These are phyloP conservation scores for Diophrys sp. DNA, from an alignment of 73 alveolate genomes.

Conservation along the genomic window DNA sequence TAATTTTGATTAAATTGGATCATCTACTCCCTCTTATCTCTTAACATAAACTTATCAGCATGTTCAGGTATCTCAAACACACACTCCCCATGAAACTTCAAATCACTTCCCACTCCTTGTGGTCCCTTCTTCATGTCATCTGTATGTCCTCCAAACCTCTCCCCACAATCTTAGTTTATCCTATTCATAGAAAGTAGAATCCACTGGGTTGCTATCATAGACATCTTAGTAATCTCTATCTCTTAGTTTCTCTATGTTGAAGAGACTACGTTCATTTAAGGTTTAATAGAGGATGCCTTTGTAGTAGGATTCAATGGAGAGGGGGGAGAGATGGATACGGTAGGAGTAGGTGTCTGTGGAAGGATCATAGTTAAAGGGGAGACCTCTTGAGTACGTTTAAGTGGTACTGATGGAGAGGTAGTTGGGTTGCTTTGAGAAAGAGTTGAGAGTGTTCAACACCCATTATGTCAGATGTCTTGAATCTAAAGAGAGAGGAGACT, in stretches of 20 bases:
- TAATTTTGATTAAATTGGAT: slow-evolving; percentile 83
- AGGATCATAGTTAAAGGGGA: too few relatives aligned
- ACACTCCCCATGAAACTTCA: slow-evolving; percentile 20
- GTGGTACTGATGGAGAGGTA: not conserved
- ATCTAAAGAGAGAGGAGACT: too few relatives aligned
- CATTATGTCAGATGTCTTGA: slow-evolving; percentile 3
- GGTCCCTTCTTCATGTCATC: slow-evolving; percentile 33
- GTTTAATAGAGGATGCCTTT: slow-evolving; percentile 8
- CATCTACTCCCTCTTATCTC: slow-evolving; percentile 44
- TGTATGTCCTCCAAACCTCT: slow-evolving; percentile 39
- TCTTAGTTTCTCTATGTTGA: slow-evolving; percentile 32
- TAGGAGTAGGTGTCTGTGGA: slow-evolving; percentile 10
- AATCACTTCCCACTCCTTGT: slow-evolving; percentile 24
- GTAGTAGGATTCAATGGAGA: slow-evolving; percentile 16
- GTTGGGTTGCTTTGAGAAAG: not conserved
- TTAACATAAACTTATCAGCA: slow-evolving; percentile 27
- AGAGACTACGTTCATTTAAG: slow-evolving; percentile 11
- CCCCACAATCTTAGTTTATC: slow-evolving; percentile 11
- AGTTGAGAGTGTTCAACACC: slow-evolving; percentile 28
- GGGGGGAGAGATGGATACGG: slow-evolving; percentile 12
- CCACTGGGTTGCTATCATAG: slow-evolving; percentile 13
- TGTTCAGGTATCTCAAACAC: slow-evolving; percentile 50
- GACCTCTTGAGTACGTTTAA: too few relatives aligned
- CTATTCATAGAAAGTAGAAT: slow-evolving; percentile 19
- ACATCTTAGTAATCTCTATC: not conserved